Percentiles rank a stretch among this genome's conserved stretches.
phyloP scores from a whole-genome alignment of 768 basidiomycete genomes.

The Amanita inopinata region DNA sequence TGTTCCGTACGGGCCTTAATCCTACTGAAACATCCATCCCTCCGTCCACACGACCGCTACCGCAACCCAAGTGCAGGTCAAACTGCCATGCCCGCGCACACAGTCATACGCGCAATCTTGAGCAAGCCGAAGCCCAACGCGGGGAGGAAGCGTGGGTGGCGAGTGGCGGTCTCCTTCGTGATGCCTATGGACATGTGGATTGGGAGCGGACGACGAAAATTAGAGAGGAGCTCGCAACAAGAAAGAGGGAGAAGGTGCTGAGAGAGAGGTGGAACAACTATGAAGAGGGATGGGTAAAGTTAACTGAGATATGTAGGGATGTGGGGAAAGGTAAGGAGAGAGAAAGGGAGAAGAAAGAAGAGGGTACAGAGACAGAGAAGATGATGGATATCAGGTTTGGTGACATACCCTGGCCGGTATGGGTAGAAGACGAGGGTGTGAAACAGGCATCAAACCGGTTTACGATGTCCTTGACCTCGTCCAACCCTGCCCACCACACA shows the following conservation, averaged over 20 bases:
- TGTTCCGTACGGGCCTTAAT: not conserved
- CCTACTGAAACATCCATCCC: not conserved
- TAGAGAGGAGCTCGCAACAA: conserved; percentile 34
- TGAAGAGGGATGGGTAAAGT: conserved; percentile 38
- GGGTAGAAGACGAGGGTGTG: conserved; percentile 17
- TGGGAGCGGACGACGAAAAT: conserved; percentile 38
- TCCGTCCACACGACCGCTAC: not conserved
- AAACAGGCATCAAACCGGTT: not conserved
- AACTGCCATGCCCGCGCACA: not conserved
- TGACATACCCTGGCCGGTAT: conserved; percentile 55
- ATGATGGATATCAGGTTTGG: conserved; percentile 26
- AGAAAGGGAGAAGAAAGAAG: conserved; percentile 11
- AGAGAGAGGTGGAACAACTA: conserved; percentile 41
- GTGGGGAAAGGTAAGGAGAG: not conserved
- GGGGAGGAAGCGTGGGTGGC: conserved; percentile 55
- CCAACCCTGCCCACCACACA: not conserved
- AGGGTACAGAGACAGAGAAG: not conserved
- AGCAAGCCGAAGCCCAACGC: conserved; percentile 26
- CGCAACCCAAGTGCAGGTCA: not conserved
- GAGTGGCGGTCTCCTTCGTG: conserved; percentile 45
- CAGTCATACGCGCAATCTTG: not conserved
- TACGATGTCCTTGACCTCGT: conserved; percentile 2
- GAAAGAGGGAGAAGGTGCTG: conserved; percentile 30
- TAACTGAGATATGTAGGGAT: conserved; percentile 17
- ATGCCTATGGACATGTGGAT: conserved; percentile 39